Conservation (phyloP, 257 asterid genomes). For the Catharanthus roseus region DNA sequence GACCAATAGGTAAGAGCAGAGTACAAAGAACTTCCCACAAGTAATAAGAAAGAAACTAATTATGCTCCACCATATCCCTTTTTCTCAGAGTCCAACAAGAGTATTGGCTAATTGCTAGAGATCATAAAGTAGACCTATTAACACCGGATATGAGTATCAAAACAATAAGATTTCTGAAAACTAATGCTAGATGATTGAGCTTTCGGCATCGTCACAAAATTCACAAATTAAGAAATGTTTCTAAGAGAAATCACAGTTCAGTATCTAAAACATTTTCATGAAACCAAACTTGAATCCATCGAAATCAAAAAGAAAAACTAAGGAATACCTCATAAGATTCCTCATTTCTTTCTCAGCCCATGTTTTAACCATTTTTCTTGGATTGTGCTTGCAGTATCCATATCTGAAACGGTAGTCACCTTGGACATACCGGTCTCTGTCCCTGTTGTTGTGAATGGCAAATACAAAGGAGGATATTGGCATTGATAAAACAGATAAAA, state of each 20-base stretch:
- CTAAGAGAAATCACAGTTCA: neutral
- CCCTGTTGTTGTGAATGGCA: slow-evolving; percentile 52
- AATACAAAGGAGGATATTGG: slow-evolving; percentile 1
- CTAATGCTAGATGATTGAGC: neutral
- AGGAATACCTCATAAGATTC: slow-evolving; percentile 78
- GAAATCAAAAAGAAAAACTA: neutral
- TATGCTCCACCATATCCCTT: neutral
- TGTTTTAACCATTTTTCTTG: slow-evolving; percentile 93
- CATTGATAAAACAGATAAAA: neutral
- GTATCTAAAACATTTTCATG: neutral
- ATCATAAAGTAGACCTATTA: no score
- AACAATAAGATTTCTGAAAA: neutral
- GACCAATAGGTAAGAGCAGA: neutral
- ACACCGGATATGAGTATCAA: neutral
- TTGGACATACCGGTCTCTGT: slow-evolving; percentile 92
- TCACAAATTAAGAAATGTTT: no score
- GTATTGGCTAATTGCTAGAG: neutral
- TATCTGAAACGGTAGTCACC: slow-evolving; percentile 90
- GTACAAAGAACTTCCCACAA: neutral
- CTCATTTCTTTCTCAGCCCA: slow-evolving; percentile 99
- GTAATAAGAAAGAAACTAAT: neutral
- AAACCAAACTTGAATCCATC: neutral
- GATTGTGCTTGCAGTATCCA: slow-evolving; percentile 95
- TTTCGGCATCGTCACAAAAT: neutral
- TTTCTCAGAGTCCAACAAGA: neutral